Conservation (phyloP, 1,284 basidiomycete species). For the Microstroma glucosiphilum region DNA sequence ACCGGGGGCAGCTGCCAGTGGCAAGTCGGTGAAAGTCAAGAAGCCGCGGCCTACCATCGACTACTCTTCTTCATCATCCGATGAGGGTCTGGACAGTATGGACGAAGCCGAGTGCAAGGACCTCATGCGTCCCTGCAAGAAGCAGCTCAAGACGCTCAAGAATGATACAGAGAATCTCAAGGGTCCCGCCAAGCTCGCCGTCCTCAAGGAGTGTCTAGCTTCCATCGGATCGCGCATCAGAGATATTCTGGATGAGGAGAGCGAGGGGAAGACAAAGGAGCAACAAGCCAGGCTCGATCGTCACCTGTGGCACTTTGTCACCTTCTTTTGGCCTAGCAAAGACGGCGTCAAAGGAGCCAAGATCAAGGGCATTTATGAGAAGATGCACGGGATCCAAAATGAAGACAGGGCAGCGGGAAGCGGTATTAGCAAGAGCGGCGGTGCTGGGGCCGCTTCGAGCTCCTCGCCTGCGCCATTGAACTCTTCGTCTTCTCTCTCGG, state of each 20-base stretch:
- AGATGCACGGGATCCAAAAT: conserved; percentile 7
- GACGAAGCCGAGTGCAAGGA: conserved; percentile 92
- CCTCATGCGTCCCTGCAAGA: conserved; percentile 90
- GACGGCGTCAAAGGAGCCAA: conserved; percentile 13
- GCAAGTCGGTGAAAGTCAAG: conserved; percentile 27
- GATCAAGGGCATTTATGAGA: conserved; percentile 14
- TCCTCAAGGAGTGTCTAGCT: conserved; percentile 88
- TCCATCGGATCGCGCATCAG: conserved; percentile 92
- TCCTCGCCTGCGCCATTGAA: neutral
- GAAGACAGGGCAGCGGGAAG: neutral
- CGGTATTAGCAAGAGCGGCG: neutral
- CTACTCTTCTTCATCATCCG: conserved; percentile 8
- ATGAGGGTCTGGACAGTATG: conserved; percentile 61
- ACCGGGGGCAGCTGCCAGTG: neutral
- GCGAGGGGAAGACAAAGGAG: conserved; percentile 62
- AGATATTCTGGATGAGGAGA: conserved; percentile 63
- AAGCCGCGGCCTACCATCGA: conserved; percentile 16
- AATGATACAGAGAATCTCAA: conserved; percentile 80
- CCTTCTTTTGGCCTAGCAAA: conserved; percentile 94
- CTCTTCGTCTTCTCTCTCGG: neutral
- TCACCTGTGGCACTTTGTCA: conserved; percentile 79
- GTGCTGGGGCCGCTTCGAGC: neutral
- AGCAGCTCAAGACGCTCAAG: conserved; percentile 91
- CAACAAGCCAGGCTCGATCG: conserved; percentile 79
- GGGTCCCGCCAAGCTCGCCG: conserved; percentile 87